A percentile compares a stretch with the other conserved stretches of the same genome.
Evolutionary conservation across 1,139 yeast species (phyloP).

Genomic region (Candida dubliniensis): DNA sequence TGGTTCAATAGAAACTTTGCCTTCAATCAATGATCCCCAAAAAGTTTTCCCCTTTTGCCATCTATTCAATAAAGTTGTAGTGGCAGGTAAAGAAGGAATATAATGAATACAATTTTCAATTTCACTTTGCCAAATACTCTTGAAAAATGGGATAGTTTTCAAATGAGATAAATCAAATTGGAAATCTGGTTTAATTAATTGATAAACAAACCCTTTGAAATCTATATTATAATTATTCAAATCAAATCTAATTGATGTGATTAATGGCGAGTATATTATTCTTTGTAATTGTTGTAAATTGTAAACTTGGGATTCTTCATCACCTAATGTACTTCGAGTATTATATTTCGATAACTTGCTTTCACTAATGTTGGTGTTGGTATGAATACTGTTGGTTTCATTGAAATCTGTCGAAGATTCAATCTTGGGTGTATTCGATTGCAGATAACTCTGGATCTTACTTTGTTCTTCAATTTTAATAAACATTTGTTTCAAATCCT

Average conservation of each 20-base stretch:
- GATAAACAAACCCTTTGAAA: conserved; percentile 39
- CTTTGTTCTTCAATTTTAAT: conserved; percentile 37
- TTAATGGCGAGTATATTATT: conserved; percentile 51
- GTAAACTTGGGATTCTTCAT: conserved; percentile 11
- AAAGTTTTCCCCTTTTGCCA: conserved; percentile 54
- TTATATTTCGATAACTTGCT: background rate
- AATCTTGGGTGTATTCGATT: conserved; percentile 13
- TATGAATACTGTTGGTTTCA: conserved; percentile 3
- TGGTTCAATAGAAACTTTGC: conserved; percentile 83
- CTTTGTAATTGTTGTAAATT: conserved; percentile 23
- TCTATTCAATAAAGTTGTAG: conserved; percentile 40
- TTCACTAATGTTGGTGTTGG: background rate
- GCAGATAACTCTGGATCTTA: conserved; percentile 6
- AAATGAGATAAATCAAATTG: conserved; percentile 41
- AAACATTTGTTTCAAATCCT: conserved; percentile 61
- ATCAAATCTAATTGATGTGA: conserved; percentile 62
- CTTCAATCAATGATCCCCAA: conserved; percentile 71
- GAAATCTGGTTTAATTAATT: conserved; percentile 36
- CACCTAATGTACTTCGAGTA: background rate
- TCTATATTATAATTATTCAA: conserved; percentile 43
- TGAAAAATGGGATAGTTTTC: conserved; percentile 62
- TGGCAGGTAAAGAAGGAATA: conserved; percentile 33
- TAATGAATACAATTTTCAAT: conserved; percentile 58
- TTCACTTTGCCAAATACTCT: conserved; percentile 70
- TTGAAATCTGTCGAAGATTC: conserved; percentile 9